Percentiles rank a stretch among this genome's conserved stretches.
Evolutionary conservation across 331 rosid species (phyloP).

Genomic region (Pyrus hybrid): DNA sequence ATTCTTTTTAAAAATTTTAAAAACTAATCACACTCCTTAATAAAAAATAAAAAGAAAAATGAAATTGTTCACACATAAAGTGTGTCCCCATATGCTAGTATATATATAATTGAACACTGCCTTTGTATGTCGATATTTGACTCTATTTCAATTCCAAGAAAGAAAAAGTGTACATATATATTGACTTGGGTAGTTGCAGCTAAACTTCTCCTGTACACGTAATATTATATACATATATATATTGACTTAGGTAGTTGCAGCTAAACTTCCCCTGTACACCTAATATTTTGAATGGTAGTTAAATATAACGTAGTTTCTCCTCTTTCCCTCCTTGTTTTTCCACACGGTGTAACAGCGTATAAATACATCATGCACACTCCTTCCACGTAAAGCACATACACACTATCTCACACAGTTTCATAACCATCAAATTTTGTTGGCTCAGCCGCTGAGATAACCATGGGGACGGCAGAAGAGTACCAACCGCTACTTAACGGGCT

Average conservation of each 20-base stretch:
- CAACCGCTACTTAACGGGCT: conserved; percentile 23
- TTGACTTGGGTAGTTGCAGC: neutral
- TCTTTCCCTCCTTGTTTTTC: neutral
- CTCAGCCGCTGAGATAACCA: neutral
- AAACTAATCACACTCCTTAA: no score
- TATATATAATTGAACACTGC: no score
- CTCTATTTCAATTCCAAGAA: no score
- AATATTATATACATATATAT: neutral
- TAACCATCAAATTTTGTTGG: neutral
- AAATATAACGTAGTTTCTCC: neutral
- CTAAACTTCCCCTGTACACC: neutral
- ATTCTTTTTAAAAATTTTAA: no score
- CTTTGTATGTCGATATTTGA: no score
- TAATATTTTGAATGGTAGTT: conserved; percentile 1
- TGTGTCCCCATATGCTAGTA: no score
- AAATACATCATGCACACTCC: neutral
- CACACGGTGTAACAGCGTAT: neutral
- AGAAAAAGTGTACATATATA: no score
- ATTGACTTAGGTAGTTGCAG: neutral
- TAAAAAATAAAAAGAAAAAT: no score
- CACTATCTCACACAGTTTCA: neutral
- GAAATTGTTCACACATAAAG: no score
- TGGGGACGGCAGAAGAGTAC: conserved; percentile 12
- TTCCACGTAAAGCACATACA: neutral
- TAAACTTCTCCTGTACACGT: neutral